Conservation (phyloP, 2,329 filamentous ascomycete species). For the Ceratocystis ficicola region DNA sequence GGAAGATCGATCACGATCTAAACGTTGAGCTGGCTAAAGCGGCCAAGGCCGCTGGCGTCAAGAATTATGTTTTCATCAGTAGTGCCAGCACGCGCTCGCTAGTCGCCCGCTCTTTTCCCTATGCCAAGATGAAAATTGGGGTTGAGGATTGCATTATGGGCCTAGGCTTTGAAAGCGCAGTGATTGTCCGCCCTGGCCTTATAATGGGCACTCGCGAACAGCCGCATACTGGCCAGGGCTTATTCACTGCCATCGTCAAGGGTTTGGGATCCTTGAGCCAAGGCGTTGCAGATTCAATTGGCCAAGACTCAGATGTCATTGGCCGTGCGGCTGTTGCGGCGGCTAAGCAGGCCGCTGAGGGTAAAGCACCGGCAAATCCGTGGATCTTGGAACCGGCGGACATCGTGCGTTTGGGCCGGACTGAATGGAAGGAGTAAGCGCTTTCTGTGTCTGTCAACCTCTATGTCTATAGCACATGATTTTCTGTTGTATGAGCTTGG, state of each 20-base stretch:
- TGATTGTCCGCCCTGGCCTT: constrained; percentile 62
- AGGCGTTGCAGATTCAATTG: constrained; percentile 51
- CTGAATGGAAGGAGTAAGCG: constrained; percentile 38
- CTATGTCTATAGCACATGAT: background rate
- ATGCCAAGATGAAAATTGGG: constrained; percentile 68
- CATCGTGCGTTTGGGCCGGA: constrained; percentile 54
- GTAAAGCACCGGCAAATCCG: constrained; percentile 46
- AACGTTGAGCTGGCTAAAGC: constrained; percentile 67
- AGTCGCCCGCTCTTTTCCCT: constrained; percentile 34
- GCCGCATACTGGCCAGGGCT: constrained; percentile 45
- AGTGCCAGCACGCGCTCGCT: constrained; percentile 38
- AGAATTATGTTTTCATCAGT: constrained; percentile 68
- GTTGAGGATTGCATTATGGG: constrained; percentile 66
- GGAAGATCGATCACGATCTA: constrained; percentile 78
- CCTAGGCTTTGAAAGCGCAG: constrained; percentile 62
- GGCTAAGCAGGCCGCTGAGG: constrained; percentile 44
- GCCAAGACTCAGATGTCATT: constrained; percentile 64
- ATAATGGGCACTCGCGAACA: constrained; percentile 61
- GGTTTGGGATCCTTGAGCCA: constrained; percentile 42
- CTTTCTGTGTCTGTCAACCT: background rate
- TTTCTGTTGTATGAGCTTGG: no score
- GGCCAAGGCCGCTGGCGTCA: constrained; percentile 58
- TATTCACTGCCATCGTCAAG: constrained; percentile 43
- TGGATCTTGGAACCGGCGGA: constrained; percentile 51
- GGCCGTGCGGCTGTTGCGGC: constrained; percentile 53